These are phyloP conservation scores for Aspergillus hancockii DNA, from an alignment of 495 filamentous ascomycete species.

Conservation along the genomic window DNA sequence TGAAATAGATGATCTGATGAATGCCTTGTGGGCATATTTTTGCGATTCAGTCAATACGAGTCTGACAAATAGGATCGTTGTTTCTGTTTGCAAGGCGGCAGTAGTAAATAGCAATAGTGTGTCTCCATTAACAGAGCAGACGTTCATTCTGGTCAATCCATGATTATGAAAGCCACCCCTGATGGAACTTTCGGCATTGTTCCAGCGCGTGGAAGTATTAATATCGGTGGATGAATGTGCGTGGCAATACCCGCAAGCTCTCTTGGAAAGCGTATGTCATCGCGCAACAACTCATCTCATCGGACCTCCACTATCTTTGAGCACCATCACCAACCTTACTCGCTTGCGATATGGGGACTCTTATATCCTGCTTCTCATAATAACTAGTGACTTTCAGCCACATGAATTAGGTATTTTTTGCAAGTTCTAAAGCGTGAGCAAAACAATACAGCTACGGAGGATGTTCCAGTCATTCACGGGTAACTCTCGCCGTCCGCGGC, in stretches of 20 bases:
- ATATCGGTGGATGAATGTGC: neutral
- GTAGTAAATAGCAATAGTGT: neutral
- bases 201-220: slow-evolving; percentile 1
- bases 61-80: neutral
- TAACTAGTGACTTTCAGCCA: neutral
- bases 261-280: slow-evolving; percentile 1
- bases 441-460: slow-evolving; percentile 35
- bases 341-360: slow-evolving; percentile 30
- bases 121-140: neutral
- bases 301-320: slow-evolving; percentile 10
- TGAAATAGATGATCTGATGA: slow-evolving; percentile 1
- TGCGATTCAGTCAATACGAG: too few relatives aligned
- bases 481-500: slow-evolving; percentile 76
- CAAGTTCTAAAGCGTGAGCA: slow-evolving; percentile 15
- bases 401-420: slow-evolving; percentile 9
- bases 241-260: neutral
- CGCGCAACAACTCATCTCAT: slow-evolving; percentile 1
- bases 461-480: slow-evolving; percentile 92
- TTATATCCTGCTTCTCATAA: slow-evolving; percentile 17
- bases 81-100: neutral
- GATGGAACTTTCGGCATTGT: neutral
- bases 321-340: neutral
- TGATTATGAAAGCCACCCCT: neutral
- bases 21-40: neutral
- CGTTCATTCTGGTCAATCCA: neutral